These are phyloP conservation scores for Isoetes engelmannii DNA, from an alignment of 83 land plant species.

Conservation along the genomic window DNA sequence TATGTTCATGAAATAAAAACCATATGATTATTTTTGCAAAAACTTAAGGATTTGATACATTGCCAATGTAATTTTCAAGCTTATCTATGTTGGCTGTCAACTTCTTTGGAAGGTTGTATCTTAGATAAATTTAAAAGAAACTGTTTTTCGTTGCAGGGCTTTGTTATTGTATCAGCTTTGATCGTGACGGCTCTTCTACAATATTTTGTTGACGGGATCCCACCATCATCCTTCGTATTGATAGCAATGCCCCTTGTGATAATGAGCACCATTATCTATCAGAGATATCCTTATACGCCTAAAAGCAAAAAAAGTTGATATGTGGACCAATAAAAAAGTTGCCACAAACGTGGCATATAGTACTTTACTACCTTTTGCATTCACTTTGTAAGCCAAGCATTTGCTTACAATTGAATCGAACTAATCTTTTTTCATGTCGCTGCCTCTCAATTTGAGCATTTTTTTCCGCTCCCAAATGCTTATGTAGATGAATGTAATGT, in stretches of 20 bases:
- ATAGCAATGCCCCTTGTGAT: constrained; percentile 81
- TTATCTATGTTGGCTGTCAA: not conserved
- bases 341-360: too few species aligned
- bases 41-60: not conserved
- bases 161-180: constrained; percentile 91
- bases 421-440: too few species aligned
- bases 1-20: not conserved
- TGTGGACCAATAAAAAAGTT: too few species aligned
- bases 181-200: constrained; percentile 86
- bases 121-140: not conserved
- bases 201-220: constrained; percentile 69
- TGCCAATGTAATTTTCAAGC: not conserved
- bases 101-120: not conserved
- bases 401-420: too few species aligned
- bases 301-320: constrained; percentile 36
- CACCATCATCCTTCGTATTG: constrained; percentile 72
- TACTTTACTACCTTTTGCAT: too few species aligned
- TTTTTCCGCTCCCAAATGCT: too few species aligned
- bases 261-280: constrained; percentile 76
- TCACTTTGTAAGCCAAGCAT: too few species aligned
- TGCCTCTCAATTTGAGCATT: too few species aligned
- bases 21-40: not conserved
- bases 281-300: constrained; percentile 57
- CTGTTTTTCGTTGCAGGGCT: constrained; percentile 58
- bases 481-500: too few species aligned